Percentiles rank a stretch among this genome's conserved stretches.
These are phyloP conservation scores for Trichoderma semiorbis DNA, from an alignment of 2,329 filamentous ascomycete genomes.

Conservation along the genomic window DNA sequence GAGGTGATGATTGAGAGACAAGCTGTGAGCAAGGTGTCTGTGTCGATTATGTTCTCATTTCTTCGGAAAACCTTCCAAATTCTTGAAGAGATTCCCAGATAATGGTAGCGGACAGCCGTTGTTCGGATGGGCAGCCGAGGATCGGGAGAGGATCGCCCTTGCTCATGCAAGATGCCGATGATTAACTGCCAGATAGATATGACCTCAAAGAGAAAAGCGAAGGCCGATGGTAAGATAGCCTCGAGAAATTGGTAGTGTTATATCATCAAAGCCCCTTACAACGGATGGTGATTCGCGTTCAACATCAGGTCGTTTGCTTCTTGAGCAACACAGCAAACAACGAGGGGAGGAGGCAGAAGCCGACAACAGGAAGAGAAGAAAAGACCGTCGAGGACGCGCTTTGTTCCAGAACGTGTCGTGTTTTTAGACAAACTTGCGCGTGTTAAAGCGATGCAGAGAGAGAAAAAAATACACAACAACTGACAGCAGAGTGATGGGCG, in stretches of 20 bases:
- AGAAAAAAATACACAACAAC: neutral
- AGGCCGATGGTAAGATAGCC: neutral
- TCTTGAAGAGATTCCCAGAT: too few relatives aligned
- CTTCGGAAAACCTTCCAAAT: neutral
- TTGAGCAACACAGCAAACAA: neutral
- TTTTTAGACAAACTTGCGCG: neutral
- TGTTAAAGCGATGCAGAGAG: neutral
- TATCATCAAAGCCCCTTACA: neutral
- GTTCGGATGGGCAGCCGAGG: neutral
- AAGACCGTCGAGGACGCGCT: neutral
- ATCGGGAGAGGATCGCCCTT: neutral
- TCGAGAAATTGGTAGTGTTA: neutral
- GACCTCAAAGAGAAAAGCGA: neutral
- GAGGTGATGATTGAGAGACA: neutral
- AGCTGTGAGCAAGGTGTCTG: neutral
- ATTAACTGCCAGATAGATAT: neutral
- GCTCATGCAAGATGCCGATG: neutral
- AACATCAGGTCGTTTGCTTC: neutral
- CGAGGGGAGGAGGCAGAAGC: neutral
- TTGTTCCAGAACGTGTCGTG: neutral
- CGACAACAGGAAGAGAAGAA: neutral
- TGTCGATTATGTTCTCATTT: neutral
- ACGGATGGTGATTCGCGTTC: neutral
- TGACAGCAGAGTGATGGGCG: neutral
- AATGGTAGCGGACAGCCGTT: neutral